Conservation (phyloP, 768 basidiomycete genomes). For the Chalciporus piperatus region DNA sequence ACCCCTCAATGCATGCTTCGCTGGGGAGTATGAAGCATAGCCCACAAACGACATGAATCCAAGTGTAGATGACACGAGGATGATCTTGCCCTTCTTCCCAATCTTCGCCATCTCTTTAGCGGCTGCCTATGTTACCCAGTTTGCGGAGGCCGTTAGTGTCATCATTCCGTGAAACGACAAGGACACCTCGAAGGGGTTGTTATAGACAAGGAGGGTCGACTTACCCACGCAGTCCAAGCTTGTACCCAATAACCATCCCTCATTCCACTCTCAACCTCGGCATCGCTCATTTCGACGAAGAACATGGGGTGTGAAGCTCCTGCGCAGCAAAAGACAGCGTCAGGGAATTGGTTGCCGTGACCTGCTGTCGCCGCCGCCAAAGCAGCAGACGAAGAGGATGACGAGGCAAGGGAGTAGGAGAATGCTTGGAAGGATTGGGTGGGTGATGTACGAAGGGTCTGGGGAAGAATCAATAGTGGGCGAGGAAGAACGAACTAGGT, state of each 20-base stretch:
- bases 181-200: background rate
- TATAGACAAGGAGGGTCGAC: background rate
- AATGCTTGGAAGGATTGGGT: slow-evolving; percentile 63
- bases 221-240: slow-evolving; percentile 52
- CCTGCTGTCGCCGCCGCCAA: slow-evolving; percentile 56
- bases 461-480: background rate
- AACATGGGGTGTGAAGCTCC: slow-evolving; percentile 70
- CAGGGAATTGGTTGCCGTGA: slow-evolving; percentile 60
- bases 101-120: slow-evolving; percentile 60
- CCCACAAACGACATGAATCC: slow-evolving; percentile 77
- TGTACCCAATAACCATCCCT: slow-evolving; percentile 31
- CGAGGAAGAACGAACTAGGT: background rate
- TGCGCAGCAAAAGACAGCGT: slow-evolving; percentile 78
- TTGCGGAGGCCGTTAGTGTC: background rate
- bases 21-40: slow-evolving; percentile 76
- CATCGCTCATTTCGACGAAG: slow-evolving; percentile 67
- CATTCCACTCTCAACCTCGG: slow-evolving; percentile 49
- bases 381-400: slow-evolving; percentile 54
- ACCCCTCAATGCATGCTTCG: slow-evolving; percentile 87
- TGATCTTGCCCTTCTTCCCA: slow-evolving; percentile 62
- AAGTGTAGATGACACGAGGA: slow-evolving; percentile 72
- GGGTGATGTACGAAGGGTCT: slow-evolving; percentile 54
- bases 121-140: slow-evolving; percentile 48
- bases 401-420: slow-evolving; percentile 60
- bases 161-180: background rate